Evolutionary conservation across 306 rosid genomes (phyloP).

Genomic region (Astragalus membranaceus): DNA sequence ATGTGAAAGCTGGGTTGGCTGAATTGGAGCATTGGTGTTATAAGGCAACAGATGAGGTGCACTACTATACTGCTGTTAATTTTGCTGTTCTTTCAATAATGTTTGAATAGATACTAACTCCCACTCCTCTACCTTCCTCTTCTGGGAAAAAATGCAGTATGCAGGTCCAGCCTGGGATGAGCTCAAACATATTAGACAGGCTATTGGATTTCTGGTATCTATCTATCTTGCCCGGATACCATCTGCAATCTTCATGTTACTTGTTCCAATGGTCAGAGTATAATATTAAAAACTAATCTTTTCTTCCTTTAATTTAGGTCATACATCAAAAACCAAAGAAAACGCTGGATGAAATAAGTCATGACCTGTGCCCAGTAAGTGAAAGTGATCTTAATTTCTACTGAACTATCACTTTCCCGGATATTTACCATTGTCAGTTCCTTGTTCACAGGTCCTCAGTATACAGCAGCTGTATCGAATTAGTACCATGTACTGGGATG

Average conservation of each 20-base stretch:
- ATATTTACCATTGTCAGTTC: background rate
- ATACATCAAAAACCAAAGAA: slow-evolving; percentile 98
- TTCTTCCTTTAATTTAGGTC: slow-evolving; percentile 51
- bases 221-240: background rate
- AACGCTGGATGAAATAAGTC: slow-evolving; percentile 87
- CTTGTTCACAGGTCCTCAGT: slow-evolving; percentile 70
- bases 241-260: slow-evolving; percentile 8
- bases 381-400: background rate
- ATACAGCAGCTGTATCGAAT: slow-evolving; percentile 93
- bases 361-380: slow-evolving; percentile 93
- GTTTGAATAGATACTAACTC: slow-evolving; percentile 14
- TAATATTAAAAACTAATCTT: slow-evolving; percentile 10
- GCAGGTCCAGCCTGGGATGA: slow-evolving; percentile 98
- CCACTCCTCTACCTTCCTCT: background rate
- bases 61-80: background rate
- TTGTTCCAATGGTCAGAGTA: background rate
- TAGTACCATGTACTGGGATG: slow-evolving; percentile 98
- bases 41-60: slow-evolving; percentile 85
- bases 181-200: slow-evolving; percentile 93
- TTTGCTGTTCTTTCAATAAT: background rate
- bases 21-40: slow-evolving; percentile 97
- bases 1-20: slow-evolving; percentile 91
- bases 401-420: slow-evolving; percentile 8
- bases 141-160: slow-evolving; percentile 21
- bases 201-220: slow-evolving; percentile 91